Base-by-base conservation (phyloP, 495 filamentous ascomycete species). In the Aspergillus hancockii region DNA sequence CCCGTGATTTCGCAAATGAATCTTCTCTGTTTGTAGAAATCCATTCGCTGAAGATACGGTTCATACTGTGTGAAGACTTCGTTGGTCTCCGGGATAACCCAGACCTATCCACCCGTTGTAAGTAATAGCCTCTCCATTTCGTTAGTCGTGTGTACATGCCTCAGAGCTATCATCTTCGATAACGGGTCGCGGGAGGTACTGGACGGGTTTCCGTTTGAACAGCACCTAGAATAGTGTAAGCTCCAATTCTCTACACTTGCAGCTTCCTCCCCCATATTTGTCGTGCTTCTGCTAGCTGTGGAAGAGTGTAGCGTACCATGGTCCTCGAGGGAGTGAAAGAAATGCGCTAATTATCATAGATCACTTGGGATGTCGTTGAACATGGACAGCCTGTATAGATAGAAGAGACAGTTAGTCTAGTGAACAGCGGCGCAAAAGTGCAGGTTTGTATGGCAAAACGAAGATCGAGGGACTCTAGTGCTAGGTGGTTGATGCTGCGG, bases 1-100 rank as follows among this genome's bases (percentile, higher is more conserved):
- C 94, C 94, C 3, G 91, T 97, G 59, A 97, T 93, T 62, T 94
- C 88, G 71, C 93, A 97, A 53, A 93, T 96, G 68, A 98, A 99
- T 46, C 88, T 86, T 59, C 87, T 89, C 85, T 95, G 90, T 56
- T 89, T 93, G 69, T 97, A 96, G 70, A 96, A 97, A 71, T 98
- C 93, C 83, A 92, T 85, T 36, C 93, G 83, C 59, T 83, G 81
- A 32, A 97, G 75, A 71, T 97, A 99, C 25, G 83, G 85, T 66
- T 97, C 93, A 72, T 98, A 97, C 49, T 86, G 88, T 18, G 83
- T 80, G 67, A 99, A 98, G 55, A 97, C 78, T 75, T 99, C 94
- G 45, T 87, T 90, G 19, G 94, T 98, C 76, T 91, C 84, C 32
- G 86, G 78, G 62, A 99, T 96, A 49, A 89, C 83, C 91, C 93